Conservation (phyloP, 1,284 basidiomycete species). For the Malassezia psittaci region DNA sequence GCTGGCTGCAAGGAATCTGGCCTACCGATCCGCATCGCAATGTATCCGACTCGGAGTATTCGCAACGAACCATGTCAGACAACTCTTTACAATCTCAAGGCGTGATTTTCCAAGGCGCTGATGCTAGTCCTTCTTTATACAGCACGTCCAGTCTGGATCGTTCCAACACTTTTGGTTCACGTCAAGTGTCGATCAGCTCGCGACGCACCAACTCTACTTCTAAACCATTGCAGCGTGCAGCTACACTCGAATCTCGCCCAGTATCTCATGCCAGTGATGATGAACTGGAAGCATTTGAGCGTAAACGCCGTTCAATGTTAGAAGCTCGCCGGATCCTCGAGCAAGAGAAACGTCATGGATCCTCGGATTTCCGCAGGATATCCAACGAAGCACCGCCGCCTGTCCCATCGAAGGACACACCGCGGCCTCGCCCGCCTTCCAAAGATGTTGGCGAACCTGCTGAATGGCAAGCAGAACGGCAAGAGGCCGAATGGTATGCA, state of each 20-base stretch:
- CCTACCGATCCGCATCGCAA: not conserved
- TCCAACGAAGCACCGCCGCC: constrained; percentile 1
- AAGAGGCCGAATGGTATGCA: not conserved
- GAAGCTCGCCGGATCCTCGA: constrained; percentile 40
- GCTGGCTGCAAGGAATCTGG: constrained; percentile 16
- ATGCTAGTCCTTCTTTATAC: constrained; percentile 17
- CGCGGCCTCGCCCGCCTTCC: not conserved
- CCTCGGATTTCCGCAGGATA: not conserved
- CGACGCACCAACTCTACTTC: not conserved
- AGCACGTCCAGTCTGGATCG: constrained; percentile 13
- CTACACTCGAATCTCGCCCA: not conserved
- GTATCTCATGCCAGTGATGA: constrained; percentile 14
- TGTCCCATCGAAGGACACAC: not conserved
- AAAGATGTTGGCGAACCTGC: not conserved
- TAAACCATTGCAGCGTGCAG: not conserved
- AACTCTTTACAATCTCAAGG: constrained; percentile 7
- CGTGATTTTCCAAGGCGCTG: constrained; percentile 14
- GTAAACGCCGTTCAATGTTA: constrained; percentile 29
- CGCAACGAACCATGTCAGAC: constrained; percentile 9
- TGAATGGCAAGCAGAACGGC: not conserved
- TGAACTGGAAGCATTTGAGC: constrained; percentile 28
- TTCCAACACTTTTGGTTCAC: not conserved
- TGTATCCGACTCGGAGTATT: not conserved
- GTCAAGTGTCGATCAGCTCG: not conserved
- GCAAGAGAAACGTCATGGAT: constrained; percentile 23